Conservation (phyloP, 2,329 filamentous ascomycete genomes). For the Ilyonectria destructans region DNA sequence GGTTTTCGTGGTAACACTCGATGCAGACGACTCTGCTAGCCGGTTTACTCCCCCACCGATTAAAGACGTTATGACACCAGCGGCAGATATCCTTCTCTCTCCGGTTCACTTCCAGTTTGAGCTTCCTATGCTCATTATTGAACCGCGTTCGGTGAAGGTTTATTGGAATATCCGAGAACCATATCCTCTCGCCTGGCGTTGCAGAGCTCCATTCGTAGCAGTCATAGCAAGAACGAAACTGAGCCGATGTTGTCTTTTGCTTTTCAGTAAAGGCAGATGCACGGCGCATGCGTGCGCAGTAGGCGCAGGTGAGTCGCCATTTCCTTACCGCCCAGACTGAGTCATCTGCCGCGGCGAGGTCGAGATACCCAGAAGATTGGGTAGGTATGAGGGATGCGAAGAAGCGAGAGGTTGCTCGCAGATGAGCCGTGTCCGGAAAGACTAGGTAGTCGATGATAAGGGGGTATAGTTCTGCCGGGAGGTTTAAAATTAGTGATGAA, state of each 20-base stretch:
- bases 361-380: slow-evolving; percentile 6
- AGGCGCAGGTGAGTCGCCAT: slow-evolving; percentile 25
- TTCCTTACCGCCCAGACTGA: slow-evolving; percentile 25
- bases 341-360: slow-evolving; percentile 23
- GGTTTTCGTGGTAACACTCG: slow-evolving; percentile 18
- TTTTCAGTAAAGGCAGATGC: slow-evolving; percentile 26
- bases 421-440: slow-evolving; percentile 28
- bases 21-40: slow-evolving; percentile 18
- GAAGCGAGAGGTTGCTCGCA: slow-evolving; percentile 25
- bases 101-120: slow-evolving; percentile 14
- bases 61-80: slow-evolving; percentile 22
- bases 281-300: slow-evolving; percentile 32
- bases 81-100: slow-evolving; percentile 16
- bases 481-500: slow-evolving; percentile 8
- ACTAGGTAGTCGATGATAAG: slow-evolving; percentile 8
- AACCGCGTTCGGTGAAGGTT: slow-evolving; percentile 19
- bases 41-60: slow-evolving; percentile 14
- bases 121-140: background rate
- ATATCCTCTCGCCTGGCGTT: background rate
- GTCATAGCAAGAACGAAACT: slow-evolving; percentile 20
- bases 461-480: slow-evolving; percentile 19
- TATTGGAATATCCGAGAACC: background rate
- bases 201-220: slow-evolving; percentile 5
- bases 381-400: slow-evolving; percentile 27
- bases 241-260: slow-evolving; percentile 9